Conservation (phyloP, 805 yeast genomes). For the Suhomyces emberorum region DNA sequence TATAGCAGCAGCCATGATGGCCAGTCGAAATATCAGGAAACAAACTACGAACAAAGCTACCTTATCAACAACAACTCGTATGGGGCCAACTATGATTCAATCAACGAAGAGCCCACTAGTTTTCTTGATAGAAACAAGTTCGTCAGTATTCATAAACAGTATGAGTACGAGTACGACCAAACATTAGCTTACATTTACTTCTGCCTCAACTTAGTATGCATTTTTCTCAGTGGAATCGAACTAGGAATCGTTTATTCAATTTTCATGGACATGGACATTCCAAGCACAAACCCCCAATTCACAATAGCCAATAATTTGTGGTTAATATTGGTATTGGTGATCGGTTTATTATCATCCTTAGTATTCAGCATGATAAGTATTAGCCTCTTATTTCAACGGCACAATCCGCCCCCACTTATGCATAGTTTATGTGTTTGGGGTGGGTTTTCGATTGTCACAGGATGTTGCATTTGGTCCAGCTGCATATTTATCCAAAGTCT, state of each 20-base stretch:
- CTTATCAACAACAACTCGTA: conserved; percentile 1
- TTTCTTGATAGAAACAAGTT: conserved; percentile 18
- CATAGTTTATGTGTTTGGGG: conserved; percentile 25
- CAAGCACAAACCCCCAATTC: conserved; percentile 19
- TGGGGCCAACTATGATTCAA: conserved; percentile 26
- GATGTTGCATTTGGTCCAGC: conserved; percentile 19
- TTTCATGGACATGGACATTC: conserved; percentile 15
- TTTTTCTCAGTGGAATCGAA: conserved; percentile 38
- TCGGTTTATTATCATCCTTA: conserved; percentile 33
- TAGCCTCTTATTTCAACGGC: conserved; percentile 31
- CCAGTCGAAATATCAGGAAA: conserved; percentile 4
- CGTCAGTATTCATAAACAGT: conserved; percentile 21
- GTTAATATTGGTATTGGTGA: conserved; percentile 26
- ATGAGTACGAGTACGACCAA: conserved; percentile 35
- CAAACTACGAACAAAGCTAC: conserved; percentile 6
- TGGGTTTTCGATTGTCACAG: conserved; percentile 20
- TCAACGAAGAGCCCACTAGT: conserved; percentile 30
- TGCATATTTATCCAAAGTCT: conserved; percentile 2
- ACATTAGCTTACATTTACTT: conserved; percentile 36
- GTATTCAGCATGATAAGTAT: conserved; percentile 34
- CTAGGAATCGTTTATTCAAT: conserved; percentile 38
- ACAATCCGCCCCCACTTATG: conserved; percentile 22
- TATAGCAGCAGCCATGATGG: conserved; percentile 2
- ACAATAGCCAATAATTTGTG: conserved; percentile 28
- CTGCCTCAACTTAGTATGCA: conserved; percentile 30